Percentiles rank a stretch among this genome's conserved stretches.
Evolutionary conservation across 305 asterid genomes (phyloP).

Genomic region (Fraxinus floribunda): DNA sequence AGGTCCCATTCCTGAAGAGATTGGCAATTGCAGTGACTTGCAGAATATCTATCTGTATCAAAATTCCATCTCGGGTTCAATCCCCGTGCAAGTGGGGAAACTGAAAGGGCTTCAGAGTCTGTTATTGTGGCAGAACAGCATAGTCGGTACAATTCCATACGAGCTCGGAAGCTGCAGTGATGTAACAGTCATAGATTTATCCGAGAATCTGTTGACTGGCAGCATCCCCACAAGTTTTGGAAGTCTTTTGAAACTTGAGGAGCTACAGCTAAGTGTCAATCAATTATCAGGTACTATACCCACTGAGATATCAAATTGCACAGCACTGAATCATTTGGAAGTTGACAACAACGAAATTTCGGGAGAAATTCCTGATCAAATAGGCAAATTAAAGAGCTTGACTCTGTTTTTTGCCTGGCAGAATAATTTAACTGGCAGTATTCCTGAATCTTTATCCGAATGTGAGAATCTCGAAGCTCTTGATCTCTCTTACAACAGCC

Average conservation of each 20-base stretch:
- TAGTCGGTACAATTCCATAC: constrained; percentile 67
- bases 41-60: constrained; percentile 75
- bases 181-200: constrained; percentile 61
- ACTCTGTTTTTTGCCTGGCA: constrained; percentile 89
- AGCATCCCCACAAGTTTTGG: constrained; percentile 69
- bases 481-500: constrained; percentile 82
- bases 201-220: constrained; percentile 75
- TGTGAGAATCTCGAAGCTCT: constrained; percentile 76
- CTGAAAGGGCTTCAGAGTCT: constrained; percentile 60
- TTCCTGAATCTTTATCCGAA: constrained; percentile 67
- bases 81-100: constrained; percentile 57
- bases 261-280: constrained; percentile 77
- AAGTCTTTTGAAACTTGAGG: constrained; percentile 61
- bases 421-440: constrained; percentile 75
- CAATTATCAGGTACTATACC: constrained; percentile 79
- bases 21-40: constrained; percentile 69
- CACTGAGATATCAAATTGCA: constrained; percentile 64
- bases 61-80: constrained; percentile 75
- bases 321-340: constrained; percentile 70
- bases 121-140: constrained; percentile 77
- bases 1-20: constrained; percentile 87
- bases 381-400: constrained; percentile 60
- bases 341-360: constrained; percentile 77
- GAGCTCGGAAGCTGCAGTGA: constrained; percentile 74
- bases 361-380: constrained; percentile 67